phyloP scores from a whole-genome alignment of 805 yeast genomes.

The Starmerella geochares region DNA sequence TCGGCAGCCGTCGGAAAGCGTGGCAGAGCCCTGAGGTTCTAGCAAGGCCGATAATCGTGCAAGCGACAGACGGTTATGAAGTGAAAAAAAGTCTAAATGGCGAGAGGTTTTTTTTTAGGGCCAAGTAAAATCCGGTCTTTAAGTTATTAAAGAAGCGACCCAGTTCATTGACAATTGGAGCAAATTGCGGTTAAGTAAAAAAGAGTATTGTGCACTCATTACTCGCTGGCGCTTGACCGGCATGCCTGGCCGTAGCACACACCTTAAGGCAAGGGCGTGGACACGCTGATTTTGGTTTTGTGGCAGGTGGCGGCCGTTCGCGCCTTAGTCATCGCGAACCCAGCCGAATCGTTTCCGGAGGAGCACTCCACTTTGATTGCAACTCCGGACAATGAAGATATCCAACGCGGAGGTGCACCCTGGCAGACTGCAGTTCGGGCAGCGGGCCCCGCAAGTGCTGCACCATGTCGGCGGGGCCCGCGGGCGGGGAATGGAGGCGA shows the following conservation, averaged over 20 bases:
- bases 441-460: constrained; percentile 3
- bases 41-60: constrained; percentile 6
- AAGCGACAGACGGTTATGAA: background rate
- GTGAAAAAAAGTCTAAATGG: constrained; percentile 5
- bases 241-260: background rate
- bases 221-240: background rate
- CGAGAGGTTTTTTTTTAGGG: background rate
- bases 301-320: constrained; percentile 1
- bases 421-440: background rate
- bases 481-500: constrained; percentile 14
- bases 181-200: background rate
- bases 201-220: background rate
- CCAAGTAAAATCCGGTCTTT: too few relatives aligned
- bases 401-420: constrained; percentile 13
- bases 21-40: background rate
- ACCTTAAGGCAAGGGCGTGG: background rate
- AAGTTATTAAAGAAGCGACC: too few relatives aligned
- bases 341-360: too few relatives aligned
- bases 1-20: background rate
- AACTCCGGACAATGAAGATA: constrained; percentile 10
- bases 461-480: constrained; percentile 15
- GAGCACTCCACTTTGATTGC: too few relatives aligned
- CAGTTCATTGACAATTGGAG: background rate
- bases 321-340: background rate
- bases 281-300: background rate